These are phyloP conservation scores for Phytophthora lateralis DNA, from an alignment of 352 stramenopile genomes.

Conservation along the genomic window DNA sequence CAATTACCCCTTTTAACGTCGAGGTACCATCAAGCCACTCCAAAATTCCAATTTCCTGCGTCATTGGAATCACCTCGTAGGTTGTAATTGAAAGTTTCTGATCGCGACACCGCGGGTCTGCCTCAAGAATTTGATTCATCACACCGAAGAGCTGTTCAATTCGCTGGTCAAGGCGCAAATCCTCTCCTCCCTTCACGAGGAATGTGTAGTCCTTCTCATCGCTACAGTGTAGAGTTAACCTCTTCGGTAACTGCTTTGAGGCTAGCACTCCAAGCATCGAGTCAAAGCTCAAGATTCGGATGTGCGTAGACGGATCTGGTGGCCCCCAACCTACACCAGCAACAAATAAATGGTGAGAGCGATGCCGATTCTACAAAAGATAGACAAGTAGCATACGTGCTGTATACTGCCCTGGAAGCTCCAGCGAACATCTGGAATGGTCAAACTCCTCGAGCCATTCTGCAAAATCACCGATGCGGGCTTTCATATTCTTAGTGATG, in stretches of 20 bases:
- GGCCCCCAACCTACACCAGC: conserved; percentile 67
- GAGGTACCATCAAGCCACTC: conserved; percentile 83
- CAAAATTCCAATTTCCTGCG: conserved; percentile 81
- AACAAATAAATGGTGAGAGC: conserved; percentile 10
- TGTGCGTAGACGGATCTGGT: conserved; percentile 64
- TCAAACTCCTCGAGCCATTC: conserved; percentile 89
- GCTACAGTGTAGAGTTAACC: conserved; percentile 80
- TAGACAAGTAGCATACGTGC: conserved; percentile 45
- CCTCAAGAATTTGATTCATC: conserved; percentile 90
- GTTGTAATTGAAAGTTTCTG: conserved; percentile 69
- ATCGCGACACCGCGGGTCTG: conserved; percentile 67
- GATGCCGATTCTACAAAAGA: neutral
- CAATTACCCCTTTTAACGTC: conserved; percentile 81
- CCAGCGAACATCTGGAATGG: conserved; percentile 62
- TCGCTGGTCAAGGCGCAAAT: conserved; percentile 90
- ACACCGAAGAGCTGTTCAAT: conserved; percentile 93
- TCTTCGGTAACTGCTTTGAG: conserved; percentile 88
- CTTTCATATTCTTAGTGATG: conserved; percentile 86
- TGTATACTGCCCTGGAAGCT: conserved; percentile 85
- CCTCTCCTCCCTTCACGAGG: conserved; percentile 91
- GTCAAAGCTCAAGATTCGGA: conserved; percentile 77
- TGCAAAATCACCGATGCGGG: conserved; percentile 78
- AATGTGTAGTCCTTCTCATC: conserved; percentile 87
- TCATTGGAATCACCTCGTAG: conserved; percentile 91
- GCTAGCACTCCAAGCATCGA: conserved; percentile 77